These are phyloP conservation scores for Suillus fuscotomentosus DNA, from an alignment of 768 basidiomycete species.

Conservation along the genomic window DNA sequence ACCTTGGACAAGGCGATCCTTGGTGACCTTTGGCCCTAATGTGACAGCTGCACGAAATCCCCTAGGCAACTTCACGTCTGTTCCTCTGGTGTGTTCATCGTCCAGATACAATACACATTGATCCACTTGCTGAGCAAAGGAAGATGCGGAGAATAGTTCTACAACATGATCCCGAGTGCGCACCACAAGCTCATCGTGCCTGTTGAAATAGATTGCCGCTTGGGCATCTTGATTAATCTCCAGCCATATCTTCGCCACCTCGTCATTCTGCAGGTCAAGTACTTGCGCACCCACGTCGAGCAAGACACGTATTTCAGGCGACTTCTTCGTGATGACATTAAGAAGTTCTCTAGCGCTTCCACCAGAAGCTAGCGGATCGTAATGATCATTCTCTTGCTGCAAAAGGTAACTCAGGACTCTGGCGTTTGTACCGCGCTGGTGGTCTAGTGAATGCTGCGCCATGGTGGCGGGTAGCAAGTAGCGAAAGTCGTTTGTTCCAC, in stretches of 20 bases:
- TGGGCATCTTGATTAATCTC: constrained; percentile 19
- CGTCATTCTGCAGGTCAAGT: constrained; percentile 42
- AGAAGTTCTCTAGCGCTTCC: constrained; percentile 25
- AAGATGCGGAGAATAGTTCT: constrained; percentile 39
- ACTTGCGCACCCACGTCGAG: constrained; percentile 58
- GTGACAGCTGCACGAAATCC: constrained; percentile 44
- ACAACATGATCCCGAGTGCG: constrained; percentile 34
- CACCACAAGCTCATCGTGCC: constrained; percentile 33
- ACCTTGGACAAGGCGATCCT: constrained; percentile 54
- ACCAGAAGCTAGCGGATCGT: constrained; percentile 20
- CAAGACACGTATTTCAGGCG: constrained; percentile 40
- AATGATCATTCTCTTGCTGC: constrained; percentile 38
- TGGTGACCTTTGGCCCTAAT: constrained; percentile 48
- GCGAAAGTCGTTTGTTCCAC: constrained; percentile 54
- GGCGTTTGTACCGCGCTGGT: constrained; percentile 45
- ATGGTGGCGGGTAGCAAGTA: constrained; percentile 20
- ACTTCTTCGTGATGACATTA: constrained; percentile 27
- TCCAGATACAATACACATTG: constrained; percentile 50
- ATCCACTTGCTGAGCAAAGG: constrained; percentile 34
- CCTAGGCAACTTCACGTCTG: constrained; percentile 48
- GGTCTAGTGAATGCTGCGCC: constrained; percentile 29
- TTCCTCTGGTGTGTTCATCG: constrained; percentile 48
- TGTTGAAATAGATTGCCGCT: constrained; percentile 44
- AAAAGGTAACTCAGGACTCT: constrained; percentile 27
- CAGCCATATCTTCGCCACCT: constrained; percentile 30